phyloP scores from a whole-genome alignment of 2,329 filamentous ascomycete species.

The Septoria petroselini region DNA sequence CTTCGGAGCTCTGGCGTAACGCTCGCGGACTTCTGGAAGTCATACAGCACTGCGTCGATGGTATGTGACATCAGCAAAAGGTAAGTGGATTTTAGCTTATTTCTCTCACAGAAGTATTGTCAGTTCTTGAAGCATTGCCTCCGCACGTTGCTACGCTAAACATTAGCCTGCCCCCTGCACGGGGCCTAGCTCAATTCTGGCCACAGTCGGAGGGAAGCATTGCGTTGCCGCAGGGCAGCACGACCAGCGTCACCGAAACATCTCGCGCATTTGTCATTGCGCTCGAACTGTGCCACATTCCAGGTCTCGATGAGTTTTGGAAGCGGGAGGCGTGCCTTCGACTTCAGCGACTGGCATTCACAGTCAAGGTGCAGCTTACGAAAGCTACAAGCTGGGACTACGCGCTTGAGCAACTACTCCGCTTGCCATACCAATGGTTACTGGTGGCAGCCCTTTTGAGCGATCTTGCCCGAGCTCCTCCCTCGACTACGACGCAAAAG shows the following conservation, averaged over 20 bases:
- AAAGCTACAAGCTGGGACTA: conserved; percentile 26
- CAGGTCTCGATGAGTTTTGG: conserved; percentile 24
- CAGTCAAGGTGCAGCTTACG: conserved; percentile 19
- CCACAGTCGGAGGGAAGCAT: conserved; percentile 41
- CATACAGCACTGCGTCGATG: conserved; percentile 43
- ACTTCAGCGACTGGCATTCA: conserved; percentile 20
- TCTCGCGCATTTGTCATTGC: conserved; percentile 29
- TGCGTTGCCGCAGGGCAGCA: conserved; percentile 43
- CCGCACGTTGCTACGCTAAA: conserved; percentile 26
- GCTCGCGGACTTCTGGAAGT: conserved; percentile 38
- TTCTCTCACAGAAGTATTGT: conserved; percentile 44
- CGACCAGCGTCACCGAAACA: conserved; percentile 28
- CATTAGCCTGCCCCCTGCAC: conserved; percentile 41
- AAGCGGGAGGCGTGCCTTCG: conserved; percentile 24
- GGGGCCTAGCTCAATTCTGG: conserved; percentile 40
- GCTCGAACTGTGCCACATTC: conserved; percentile 29
- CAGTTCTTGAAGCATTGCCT: conserved; percentile 40
- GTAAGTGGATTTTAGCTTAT: conserved; percentile 31
- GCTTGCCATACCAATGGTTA: conserved; percentile 10
- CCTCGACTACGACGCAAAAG: conserved; percentile 19
- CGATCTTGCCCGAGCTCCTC: conserved; percentile 5
- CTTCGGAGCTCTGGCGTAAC: conserved; percentile 38
- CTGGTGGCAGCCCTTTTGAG: conserved; percentile 20
- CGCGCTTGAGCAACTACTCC: conserved; percentile 21
- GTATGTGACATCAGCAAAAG: conserved; percentile 32